A percentile compares a stretch with the other conserved stretches of the same genome.
These are phyloP conservation scores for Trichoderma atroviride DNA, from an alignment of 2,329 filamentous ascomycete species.

Conservation along the genomic window DNA sequence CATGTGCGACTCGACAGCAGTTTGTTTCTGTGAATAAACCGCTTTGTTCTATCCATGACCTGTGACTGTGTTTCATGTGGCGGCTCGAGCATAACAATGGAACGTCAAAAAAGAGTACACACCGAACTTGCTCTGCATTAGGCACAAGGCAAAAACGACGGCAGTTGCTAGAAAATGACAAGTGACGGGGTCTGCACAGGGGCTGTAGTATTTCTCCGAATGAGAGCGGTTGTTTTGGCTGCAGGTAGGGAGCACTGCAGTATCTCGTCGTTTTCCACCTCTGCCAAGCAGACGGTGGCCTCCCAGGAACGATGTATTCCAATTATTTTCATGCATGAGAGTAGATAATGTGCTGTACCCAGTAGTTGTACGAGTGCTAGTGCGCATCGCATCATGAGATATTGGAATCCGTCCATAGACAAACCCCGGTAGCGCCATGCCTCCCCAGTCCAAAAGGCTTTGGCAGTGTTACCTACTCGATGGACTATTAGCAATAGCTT, in stretches of 20 bases:
- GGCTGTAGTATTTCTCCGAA: not conserved
- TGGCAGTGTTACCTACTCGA: not conserved
- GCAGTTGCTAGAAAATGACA: not conserved
- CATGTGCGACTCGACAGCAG: not conserved
- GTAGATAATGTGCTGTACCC: not conserved
- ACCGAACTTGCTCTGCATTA: not conserved
- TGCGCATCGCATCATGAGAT: constrained; percentile 14
- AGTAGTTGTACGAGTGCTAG: not conserved
- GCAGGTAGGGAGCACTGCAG: not conserved
- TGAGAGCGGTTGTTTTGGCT: not conserved
- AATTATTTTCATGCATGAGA: not conserved
- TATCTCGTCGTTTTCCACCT: not conserved
- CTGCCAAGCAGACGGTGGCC: not conserved
- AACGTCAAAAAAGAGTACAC: constrained; percentile 10
- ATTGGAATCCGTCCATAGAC: not conserved
- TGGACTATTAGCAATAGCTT: not conserved
- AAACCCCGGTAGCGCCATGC: not conserved
- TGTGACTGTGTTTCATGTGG: not conserved
- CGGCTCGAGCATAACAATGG: not conserved
- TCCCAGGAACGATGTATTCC: not conserved
- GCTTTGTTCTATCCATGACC: not conserved
- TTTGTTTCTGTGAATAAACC: not conserved
- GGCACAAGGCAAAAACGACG: not conserved
- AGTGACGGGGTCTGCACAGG: not conserved
- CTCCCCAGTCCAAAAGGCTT: not conserved